phyloP scores from a whole-genome alignment of 2,329 filamentous ascomycete species.

The Diaporthe citriasiana region DNA sequence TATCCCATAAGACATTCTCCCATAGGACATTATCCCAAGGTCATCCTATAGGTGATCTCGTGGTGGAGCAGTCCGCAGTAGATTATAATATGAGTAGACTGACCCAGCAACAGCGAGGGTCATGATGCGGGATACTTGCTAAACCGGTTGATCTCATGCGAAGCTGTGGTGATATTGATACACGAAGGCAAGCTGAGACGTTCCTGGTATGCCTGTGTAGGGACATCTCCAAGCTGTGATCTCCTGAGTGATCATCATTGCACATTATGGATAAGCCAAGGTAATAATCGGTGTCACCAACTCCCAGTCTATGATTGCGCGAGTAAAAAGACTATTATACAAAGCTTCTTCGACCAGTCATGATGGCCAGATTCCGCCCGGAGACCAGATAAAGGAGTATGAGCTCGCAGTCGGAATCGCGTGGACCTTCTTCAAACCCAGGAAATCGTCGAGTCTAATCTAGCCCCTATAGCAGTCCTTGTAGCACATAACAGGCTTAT shows the following conservation, averaged over 20 bases:
- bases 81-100: not conserved
- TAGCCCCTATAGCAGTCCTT: slow-evolving; percentile 15
- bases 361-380: slow-evolving; percentile 43
- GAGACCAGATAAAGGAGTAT: slow-evolving; percentile 42
- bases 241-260: not conserved
- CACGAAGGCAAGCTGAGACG: not conserved
- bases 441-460: slow-evolving; percentile 26
- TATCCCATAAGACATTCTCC: not conserved
- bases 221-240: not conserved
- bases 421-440: slow-evolving; percentile 12
- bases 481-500: slow-evolving; percentile 3
- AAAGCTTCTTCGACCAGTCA: slow-evolving; percentile 46
- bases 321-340: slow-evolving; percentile 51
- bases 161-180: not conserved
- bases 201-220: not conserved
- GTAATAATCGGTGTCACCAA: not conserved
- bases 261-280: not conserved
- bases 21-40: not conserved
- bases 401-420: slow-evolving; percentile 27
- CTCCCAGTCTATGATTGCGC: slow-evolving; percentile 51
- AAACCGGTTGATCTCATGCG: not conserved
- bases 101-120: not conserved
- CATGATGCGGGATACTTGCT: not conserved
- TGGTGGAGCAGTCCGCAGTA: not conserved
- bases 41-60: not conserved